phyloP scores from a whole-genome alignment of 257 asterid species.

The Solanum bulbocastanum region DNA sequence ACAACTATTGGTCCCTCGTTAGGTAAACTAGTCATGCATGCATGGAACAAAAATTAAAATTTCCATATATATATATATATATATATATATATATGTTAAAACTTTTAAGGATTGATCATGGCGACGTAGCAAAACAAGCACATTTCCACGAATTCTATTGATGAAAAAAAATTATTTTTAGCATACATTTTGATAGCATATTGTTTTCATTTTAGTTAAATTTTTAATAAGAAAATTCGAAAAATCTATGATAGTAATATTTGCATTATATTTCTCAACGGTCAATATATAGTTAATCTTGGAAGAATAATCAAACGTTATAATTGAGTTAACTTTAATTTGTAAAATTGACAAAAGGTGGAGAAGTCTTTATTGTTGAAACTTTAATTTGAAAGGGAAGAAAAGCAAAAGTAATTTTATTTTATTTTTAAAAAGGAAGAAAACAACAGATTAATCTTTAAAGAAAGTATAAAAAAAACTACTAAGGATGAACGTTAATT shows the following conservation, averaged over 20 bases:
- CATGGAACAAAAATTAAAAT: neutral
- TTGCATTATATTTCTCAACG: neutral
- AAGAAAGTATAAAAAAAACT: neutral
- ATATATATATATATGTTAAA: neutral
- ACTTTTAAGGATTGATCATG: neutral
- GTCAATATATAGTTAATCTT: neutral
- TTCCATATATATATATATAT: neutral
- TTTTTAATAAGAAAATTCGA: neutral
- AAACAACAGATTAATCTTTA: neutral
- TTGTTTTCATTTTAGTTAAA: neutral
- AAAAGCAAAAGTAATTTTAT: neutral
- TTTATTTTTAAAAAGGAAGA: neutral
- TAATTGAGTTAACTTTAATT: neutral
- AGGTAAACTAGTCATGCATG: neutral
- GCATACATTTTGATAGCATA: neutral
- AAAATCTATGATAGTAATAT: neutral
- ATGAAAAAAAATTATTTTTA: neutral
- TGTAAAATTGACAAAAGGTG: neutral
- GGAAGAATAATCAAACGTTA: neutral
- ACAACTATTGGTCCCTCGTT: neutral
- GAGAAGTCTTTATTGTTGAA: neutral
- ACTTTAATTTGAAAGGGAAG: neutral
- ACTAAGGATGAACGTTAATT: neutral
- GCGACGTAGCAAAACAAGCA: too few relatives aligned
- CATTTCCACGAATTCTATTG: too few relatives aligned